phyloP scores from a whole-genome alignment of 1,284 basidiomycete genomes.

The Inonotus hispidus region DNA sequence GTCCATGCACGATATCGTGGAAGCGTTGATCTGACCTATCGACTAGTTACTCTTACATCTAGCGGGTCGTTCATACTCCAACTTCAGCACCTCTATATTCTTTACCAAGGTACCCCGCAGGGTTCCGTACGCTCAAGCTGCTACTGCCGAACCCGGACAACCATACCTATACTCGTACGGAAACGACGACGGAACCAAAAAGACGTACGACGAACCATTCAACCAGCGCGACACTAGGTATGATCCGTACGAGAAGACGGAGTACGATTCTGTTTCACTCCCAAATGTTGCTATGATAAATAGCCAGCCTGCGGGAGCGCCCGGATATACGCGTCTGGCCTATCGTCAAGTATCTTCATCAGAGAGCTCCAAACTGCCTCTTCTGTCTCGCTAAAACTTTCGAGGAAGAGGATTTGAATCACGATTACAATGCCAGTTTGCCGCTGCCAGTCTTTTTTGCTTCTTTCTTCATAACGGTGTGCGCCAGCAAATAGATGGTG shows the following conservation, averaged over 20 bases:
- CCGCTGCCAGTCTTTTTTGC: too few relatives aligned
- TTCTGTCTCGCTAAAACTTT: not conserved
- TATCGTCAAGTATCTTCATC: not conserved
- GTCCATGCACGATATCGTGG: not conserved
- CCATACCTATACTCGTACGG: not conserved
- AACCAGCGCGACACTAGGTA: not conserved
- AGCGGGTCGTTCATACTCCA: conserved; percentile 12
- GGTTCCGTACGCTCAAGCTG: not conserved
- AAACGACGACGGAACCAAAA: not conserved
- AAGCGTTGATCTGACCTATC: not conserved
- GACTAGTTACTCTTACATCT: conserved; percentile 6
- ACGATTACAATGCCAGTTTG: too few relatives aligned
- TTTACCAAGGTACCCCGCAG: not conserved
- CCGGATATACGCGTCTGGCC: not conserved
- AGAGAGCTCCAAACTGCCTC: not conserved
- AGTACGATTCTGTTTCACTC: not conserved
- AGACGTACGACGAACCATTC: not conserved
- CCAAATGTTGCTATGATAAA: not conserved
- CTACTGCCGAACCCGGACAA: not conserved
- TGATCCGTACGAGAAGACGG: not conserved
- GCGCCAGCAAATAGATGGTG: too few relatives aligned
- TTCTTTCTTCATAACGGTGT: too few relatives aligned
- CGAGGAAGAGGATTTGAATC: too few relatives aligned
- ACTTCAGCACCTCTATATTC: not conserved
- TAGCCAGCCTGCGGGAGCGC: not conserved